Conservation (phyloP, 345 rosid species). For the Eucalyptus marginata region DNA sequence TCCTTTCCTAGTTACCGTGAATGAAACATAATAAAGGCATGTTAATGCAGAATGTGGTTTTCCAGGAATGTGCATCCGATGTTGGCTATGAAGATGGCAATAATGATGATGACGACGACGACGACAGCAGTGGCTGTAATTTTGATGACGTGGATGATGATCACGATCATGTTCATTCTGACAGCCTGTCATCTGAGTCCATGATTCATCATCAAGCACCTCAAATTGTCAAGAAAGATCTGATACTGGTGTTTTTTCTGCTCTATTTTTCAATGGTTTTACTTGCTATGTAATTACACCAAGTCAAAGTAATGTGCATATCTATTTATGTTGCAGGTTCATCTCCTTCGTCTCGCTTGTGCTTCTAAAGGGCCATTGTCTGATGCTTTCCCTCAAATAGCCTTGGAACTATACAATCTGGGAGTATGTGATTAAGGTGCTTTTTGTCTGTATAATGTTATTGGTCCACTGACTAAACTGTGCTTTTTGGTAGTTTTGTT, state of each 20-base stretch:
- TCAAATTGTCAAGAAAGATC: conserved; percentile 51
- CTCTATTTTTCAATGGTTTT: background rate
- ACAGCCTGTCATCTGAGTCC: conserved; percentile 29
- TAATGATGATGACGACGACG: conserved; percentile 15
- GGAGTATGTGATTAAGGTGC: conserved; percentile 42
- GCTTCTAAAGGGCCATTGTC: conserved; percentile 55
- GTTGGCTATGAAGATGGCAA: conserved; percentile 17
- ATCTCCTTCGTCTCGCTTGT: conserved; percentile 81
- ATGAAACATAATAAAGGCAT: background rate
- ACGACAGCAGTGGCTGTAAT: conserved; percentile 12
- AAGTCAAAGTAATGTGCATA: background rate
- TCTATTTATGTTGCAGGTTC: conserved; percentile 30
- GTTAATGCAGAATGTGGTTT: background rate
- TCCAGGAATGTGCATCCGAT: background rate
- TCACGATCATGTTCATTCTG: conserved; percentile 23
- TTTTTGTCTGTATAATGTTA: background rate
- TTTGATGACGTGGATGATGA: conserved; percentile 16
- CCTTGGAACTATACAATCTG: conserved; percentile 60
- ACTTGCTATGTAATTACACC: background rate
- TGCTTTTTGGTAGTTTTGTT: conserved; percentile 6
- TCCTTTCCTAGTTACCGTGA: background rate
- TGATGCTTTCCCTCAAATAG: conserved; percentile 61
- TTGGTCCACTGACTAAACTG: background rate
- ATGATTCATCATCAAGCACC: conserved; percentile 25
- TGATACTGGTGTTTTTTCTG: conserved; percentile 39